A percentile compares a stretch with the other conserved stretches of the same genome.
phyloP scores from a whole-genome alignment of 2,329 filamentous ascomycete species.

The Pyrenophora graminea region DNA sequence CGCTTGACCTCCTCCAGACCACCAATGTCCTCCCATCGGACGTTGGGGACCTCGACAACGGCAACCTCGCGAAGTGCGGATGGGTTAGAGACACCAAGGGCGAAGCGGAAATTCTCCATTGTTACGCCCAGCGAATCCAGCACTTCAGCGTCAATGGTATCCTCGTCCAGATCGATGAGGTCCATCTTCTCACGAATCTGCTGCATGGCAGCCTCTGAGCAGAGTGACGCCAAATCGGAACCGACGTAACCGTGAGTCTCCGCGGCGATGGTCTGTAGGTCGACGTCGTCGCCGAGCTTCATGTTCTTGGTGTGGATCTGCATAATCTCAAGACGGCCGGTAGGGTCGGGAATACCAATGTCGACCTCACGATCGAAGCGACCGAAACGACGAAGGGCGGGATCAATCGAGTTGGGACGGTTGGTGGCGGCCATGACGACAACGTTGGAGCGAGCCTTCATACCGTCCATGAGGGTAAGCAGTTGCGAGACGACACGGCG shows the following conservation, averaged over 20 bases:
- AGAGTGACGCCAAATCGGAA: conserved; percentile 96
- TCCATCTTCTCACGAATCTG: conserved; percentile 99
- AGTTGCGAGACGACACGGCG: conserved; percentile 98
- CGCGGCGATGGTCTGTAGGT: conserved; percentile 92
- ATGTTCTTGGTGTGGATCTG: conserved; percentile 99
- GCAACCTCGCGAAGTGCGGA: conserved; percentile 98
- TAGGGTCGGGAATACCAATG: conserved; percentile 96
- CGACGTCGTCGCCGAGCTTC: conserved; percentile 96
- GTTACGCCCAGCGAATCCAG: conserved; percentile 97
- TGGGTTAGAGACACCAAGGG: conserved; percentile 96
- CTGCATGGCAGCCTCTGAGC: conserved; percentile 99
- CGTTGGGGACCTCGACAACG: conserved; percentile 98
- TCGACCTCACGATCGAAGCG: conserved; percentile 99
- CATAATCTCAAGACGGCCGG: conserved; percentile 96
- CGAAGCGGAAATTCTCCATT: conserved; percentile 99
- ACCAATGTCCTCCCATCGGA: conserved; percentile 99
- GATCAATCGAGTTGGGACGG: conserved; percentile 97
- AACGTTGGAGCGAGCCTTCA: conserved; percentile 98
- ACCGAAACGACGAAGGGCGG: conserved; percentile 94
- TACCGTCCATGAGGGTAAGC: conserved; percentile 96
- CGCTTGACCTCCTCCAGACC: conserved; percentile 98
- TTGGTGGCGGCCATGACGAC: conserved; percentile 99
- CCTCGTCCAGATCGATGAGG: conserved; percentile 96
- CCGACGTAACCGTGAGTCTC: conserved; percentile 99
- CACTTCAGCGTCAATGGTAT: conserved; percentile 98